Evolutionary conservation across 2,329 filamentous ascomycete species (phyloP).

Genomic region (Teratosphaeria gauchensis): DNA sequence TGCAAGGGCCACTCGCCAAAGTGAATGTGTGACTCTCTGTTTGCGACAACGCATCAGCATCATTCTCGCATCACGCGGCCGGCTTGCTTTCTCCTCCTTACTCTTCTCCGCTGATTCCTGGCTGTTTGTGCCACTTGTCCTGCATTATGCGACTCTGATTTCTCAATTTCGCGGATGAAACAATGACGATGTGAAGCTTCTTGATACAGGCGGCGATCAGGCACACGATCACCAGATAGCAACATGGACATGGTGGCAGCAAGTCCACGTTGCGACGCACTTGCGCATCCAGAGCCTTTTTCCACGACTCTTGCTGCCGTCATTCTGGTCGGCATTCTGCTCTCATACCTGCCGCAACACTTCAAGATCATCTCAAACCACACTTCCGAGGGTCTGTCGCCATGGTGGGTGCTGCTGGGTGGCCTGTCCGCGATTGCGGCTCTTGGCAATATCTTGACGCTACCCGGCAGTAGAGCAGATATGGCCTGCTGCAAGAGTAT

Average conservation of each 20-base stretch:
- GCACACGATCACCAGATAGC: not conserved
- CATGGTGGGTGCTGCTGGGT: constrained; percentile 90
- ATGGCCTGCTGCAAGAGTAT: constrained; percentile 79
- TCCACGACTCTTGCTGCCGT: constrained; percentile 33
- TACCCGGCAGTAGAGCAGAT: constrained; percentile 73
- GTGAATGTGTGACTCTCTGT: not conserved
- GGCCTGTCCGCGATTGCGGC: constrained; percentile 76
- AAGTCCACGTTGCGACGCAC: constrained; percentile 13
- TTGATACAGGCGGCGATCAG: not conserved
- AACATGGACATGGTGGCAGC: not conserved
- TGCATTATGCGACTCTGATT: not conserved
- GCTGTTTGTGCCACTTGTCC: not conserved
- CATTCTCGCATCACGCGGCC: not conserved
- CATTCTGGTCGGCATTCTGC: constrained; percentile 75
- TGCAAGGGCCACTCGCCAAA: not conserved
- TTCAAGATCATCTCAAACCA: constrained; percentile 76
- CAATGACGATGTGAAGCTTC: not conserved
- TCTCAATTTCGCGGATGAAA: not conserved
- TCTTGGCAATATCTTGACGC: constrained; percentile 83
- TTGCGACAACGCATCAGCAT: not conserved
- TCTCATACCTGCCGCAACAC: constrained; percentile 93
- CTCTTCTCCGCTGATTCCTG: not conserved
- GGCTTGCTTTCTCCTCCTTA: not conserved
- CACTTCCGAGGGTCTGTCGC: constrained; percentile 88
- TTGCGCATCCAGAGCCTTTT: constrained; percentile 18